Conservation (phyloP, 805 yeast species). For the Suhomyces faveliae region DNA sequence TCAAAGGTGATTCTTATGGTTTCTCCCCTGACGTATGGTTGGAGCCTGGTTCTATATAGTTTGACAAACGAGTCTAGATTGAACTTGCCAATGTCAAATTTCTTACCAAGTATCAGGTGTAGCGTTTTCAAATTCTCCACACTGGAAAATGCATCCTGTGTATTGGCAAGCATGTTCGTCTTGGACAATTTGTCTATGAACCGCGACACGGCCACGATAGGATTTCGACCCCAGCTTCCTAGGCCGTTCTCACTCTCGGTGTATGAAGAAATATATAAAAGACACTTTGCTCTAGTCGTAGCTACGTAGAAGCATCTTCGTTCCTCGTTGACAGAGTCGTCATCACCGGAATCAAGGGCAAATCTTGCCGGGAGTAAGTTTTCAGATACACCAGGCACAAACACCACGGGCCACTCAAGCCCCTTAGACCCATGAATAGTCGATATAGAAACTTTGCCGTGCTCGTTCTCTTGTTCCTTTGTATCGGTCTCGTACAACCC, state of each 20-base stretch:
- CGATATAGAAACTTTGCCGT: slow-evolving; percentile 48
- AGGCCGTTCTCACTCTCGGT: slow-evolving; percentile 10
- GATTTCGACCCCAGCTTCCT: slow-evolving; percentile 21
- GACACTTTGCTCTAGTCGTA: slow-evolving; percentile 71
- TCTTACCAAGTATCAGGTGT: slow-evolving; percentile 15
- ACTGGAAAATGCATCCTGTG: slow-evolving; percentile 19
- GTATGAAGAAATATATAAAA: slow-evolving; percentile 47
- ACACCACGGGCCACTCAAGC: slow-evolving; percentile 91
- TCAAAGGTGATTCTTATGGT: not conserved
- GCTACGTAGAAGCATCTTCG: slow-evolving; percentile 87
- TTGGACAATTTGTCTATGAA: slow-evolving; percentile 20
- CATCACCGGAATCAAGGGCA: slow-evolving; percentile 33
- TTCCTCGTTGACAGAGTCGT: slow-evolving; percentile 60
- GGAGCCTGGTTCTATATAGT: slow-evolving; percentile 14
- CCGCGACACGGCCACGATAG: slow-evolving; percentile 24
- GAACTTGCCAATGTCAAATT: not conserved
- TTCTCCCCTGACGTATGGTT: slow-evolving; percentile 11
- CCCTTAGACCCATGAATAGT: slow-evolving; percentile 95
- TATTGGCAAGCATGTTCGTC: slow-evolving; percentile 6
- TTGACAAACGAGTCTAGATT: slow-evolving; percentile 13
- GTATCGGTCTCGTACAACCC: slow-evolving; percentile 32
- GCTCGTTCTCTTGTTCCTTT: slow-evolving; percentile 17
- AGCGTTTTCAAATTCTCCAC: slow-evolving; percentile 16
- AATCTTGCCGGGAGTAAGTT: slow-evolving; percentile 62
- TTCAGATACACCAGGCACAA: slow-evolving; percentile 69